Conservation (phyloP, 345 rosid species). For the Gossypium rotundifolium region DNA sequence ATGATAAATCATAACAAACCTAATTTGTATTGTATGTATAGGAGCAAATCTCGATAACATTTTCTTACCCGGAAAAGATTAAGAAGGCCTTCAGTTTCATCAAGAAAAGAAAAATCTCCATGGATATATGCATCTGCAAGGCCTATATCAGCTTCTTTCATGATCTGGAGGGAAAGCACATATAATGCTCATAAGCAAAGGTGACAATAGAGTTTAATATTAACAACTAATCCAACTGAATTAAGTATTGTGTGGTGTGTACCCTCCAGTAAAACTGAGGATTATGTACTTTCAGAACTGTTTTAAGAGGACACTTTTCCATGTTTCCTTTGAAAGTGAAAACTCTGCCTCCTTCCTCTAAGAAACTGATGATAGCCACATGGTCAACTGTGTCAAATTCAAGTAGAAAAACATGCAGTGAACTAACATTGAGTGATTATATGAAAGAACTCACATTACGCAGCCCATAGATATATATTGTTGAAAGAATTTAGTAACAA, state of each 20-base stretch:
- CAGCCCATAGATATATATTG: slow-evolving; percentile 59
- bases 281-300: slow-evolving; percentile 57
- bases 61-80: slow-evolving; percentile 59
- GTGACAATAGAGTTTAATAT: not conserved
- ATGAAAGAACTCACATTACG: slow-evolving; percentile 50
- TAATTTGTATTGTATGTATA: not conserved
- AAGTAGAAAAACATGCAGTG: not conserved
- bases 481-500: slow-evolving; percentile 67
- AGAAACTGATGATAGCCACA: slow-evolving; percentile 32
- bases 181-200: slow-evolving; percentile 1
- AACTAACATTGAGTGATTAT: not conserved
- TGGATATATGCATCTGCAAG: slow-evolving; percentile 81
- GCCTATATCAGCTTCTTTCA: slow-evolving; percentile 89
- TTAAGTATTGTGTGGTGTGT: not conserved
- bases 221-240: not conserved
- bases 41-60: not conserved
- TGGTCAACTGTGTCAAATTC: not conserved
- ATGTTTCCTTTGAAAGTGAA: slow-evolving; percentile 52
- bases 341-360: slow-evolving; percentile 86
- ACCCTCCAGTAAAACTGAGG: slow-evolving; percentile 98
- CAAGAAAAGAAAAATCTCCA: slow-evolving; percentile 71
- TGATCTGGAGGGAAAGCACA: slow-evolving; percentile 38
- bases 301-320: slow-evolving; percentile 37
- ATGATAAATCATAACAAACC: not conserved
- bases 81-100: slow-evolving; percentile 69